Evolutionary conservation across 2,329 filamentous ascomycete species (phyloP).

Genomic region (Colletotrichum sublineola): DNA sequence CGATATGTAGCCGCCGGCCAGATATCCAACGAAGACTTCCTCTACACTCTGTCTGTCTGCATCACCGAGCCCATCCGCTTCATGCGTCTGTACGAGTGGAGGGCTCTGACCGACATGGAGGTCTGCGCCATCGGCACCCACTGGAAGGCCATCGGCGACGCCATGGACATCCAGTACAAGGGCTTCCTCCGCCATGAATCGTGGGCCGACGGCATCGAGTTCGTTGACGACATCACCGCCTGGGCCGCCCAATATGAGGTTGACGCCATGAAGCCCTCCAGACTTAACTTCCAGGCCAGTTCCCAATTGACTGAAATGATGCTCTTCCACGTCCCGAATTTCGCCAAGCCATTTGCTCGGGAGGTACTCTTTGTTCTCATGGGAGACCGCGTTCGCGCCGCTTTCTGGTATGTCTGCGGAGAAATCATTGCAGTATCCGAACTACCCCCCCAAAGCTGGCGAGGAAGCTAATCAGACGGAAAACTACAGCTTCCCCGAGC

Average conservation of each 20-base stretch:
- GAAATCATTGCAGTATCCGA: neutral
- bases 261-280: constrained; percentile 67
- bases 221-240: constrained; percentile 60
- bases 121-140: constrained; percentile 75
- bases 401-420: constrained; percentile 69
- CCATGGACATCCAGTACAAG: constrained; percentile 73
- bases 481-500: constrained; percentile 58
- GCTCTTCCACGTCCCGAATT: constrained; percentile 65
- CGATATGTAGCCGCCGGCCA: constrained; percentile 53
- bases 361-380: constrained; percentile 71
- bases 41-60: constrained; percentile 67
- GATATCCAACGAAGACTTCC: constrained; percentile 54
- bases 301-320: constrained; percentile 72
- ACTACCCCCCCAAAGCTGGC: too few relatives aligned
- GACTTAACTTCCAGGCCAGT: constrained; percentile 65
- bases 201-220: constrained; percentile 66
- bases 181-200: constrained; percentile 51
- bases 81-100: constrained; percentile 78
- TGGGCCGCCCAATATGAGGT: constrained; percentile 72
- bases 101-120: constrained; percentile 75
- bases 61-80: constrained; percentile 75
- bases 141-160: constrained; percentile 79
- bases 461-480: constrained; percentile 3
- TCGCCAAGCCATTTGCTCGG: constrained; percentile 60
- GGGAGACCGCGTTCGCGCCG: constrained; percentile 72